phyloP scores from a whole-genome alignment of 345 rosid genomes.

The Crucihimalaya himalaica region DNA sequence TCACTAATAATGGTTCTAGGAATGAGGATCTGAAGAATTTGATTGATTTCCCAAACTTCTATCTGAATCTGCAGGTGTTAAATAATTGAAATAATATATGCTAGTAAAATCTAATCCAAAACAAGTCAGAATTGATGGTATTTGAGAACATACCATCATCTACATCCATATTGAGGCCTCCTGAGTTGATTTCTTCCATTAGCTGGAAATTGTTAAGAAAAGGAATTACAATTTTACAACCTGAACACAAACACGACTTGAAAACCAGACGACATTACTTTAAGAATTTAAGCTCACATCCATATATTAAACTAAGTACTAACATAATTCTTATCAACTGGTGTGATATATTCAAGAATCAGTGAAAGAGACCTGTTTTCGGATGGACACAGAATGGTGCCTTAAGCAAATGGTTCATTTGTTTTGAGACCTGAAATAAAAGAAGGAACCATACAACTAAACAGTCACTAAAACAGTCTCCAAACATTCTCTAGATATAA shows the following conservation, averaged over 20 bases:
- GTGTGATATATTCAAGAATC: slow-evolving; percentile 16
- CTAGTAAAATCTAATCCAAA: neutral
- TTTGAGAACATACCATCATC: slow-evolving; percentile 30
- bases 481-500: too few relatives aligned
- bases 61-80: slow-evolving; percentile 57
- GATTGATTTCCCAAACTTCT: slow-evolving; percentile 68
- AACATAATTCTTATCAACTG: slow-evolving; percentile 15
- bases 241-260: slow-evolving; percentile 84
- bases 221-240: neutral
- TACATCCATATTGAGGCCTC: slow-evolving; percentile 50
- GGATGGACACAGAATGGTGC: slow-evolving; percentile 98
- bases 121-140: slow-evolving; percentile 5
- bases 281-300: neutral
- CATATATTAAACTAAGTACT: neutral
- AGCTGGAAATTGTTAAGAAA: slow-evolving; percentile 52
- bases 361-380: slow-evolving; percentile 62
- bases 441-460: slow-evolving; percentile 31
- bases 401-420: slow-evolving; percentile 96
- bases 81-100: neutral
- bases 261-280: slow-evolving; percentile 22
- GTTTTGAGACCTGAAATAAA: slow-evolving; percentile 72
- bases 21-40: slow-evolving; percentile 79
- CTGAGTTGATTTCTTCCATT: slow-evolving; percentile 75
- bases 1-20: slow-evolving; percentile 74
- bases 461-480: too few relatives aligned